phyloP scores from a whole-genome alignment of 2,329 filamentous ascomycete species.

The Trichoderma hamatum region DNA sequence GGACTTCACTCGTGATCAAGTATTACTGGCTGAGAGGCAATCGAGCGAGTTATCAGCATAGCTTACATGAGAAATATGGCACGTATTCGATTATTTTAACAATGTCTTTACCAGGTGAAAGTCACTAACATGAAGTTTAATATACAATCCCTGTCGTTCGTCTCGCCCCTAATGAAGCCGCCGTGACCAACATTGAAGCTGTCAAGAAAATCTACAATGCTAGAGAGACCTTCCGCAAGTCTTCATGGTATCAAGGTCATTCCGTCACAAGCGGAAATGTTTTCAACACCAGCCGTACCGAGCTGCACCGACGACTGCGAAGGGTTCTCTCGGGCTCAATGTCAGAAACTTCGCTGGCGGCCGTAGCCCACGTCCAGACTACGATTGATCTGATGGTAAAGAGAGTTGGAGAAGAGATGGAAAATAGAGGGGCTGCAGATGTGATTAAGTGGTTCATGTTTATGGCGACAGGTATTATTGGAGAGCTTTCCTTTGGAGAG shows the following conservation, averaged over 20 bases:
- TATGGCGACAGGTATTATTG: slow-evolving; percentile 58
- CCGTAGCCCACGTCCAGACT: slow-evolving; percentile 39
- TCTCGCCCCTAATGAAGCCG: background rate
- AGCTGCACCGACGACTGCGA: slow-evolving; percentile 45
- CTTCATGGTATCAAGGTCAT: background rate
- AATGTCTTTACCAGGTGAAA: background rate
- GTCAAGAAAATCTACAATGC: slow-evolving; percentile 9
- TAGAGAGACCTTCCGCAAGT: background rate
- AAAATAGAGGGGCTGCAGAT: slow-evolving; percentile 43
- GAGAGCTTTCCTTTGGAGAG: slow-evolving; percentile 58
- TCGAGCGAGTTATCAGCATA: background rate
- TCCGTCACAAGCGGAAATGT: background rate
- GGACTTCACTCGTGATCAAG: background rate
- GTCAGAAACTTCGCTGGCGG: slow-evolving; percentile 42
- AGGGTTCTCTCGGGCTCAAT: slow-evolving; percentile 47
- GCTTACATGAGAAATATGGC: background rate
- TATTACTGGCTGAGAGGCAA: slow-evolving; percentile 1
- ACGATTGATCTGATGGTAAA: slow-evolving; percentile 46
- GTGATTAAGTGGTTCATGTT: slow-evolving; percentile 58
- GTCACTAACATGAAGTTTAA: background rate
- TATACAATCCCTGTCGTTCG: background rate
- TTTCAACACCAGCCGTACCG: slow-evolving; percentile 46
- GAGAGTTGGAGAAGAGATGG: slow-evolving; percentile 50
- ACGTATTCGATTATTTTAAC: background rate
- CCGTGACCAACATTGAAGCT: background rate